phyloP scores from a whole-genome alignment of 2,329 filamentous ascomycete genomes.

The Lithohypha guttulata region DNA sequence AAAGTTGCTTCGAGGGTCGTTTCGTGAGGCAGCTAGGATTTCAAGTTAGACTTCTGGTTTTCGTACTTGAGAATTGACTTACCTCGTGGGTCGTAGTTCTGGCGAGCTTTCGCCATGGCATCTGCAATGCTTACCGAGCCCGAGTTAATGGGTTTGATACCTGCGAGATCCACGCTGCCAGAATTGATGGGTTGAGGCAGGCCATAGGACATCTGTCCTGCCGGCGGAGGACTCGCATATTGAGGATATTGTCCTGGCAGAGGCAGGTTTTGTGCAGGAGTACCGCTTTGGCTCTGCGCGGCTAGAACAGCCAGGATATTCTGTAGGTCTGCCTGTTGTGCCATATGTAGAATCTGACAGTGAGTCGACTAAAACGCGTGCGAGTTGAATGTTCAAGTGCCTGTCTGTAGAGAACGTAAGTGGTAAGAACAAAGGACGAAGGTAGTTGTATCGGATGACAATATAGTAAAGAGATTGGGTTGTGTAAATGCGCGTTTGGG shows the following conservation, averaged over 20 bases:
- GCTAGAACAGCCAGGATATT: constrained; percentile 45
- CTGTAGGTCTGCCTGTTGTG: constrained; percentile 29
- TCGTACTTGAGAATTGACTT: background rate
- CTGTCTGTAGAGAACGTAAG: too few relatives aligned
- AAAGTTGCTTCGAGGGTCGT: constrained; percentile 35
- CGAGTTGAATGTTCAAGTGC: background rate
- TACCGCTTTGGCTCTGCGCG: constrained; percentile 36
- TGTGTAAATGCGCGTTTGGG: too few relatives aligned
- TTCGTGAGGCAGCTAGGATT: constrained; percentile 10
- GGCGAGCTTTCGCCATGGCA: constrained; percentile 73
- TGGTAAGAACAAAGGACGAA: too few relatives aligned
- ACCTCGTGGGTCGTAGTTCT: constrained; percentile 44
- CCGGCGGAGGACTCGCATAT: constrained; percentile 34
- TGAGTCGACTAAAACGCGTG: background rate
- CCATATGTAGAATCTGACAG: background rate
- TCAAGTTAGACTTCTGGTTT: constrained; percentile 9
- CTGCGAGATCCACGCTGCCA: constrained; percentile 68
- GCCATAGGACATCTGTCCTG: constrained; percentile 31
- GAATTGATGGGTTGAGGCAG: constrained; percentile 39
- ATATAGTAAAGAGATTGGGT: too few relatives aligned
- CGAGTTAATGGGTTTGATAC: constrained; percentile 66
- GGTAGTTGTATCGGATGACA: too few relatives aligned
- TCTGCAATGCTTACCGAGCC: constrained; percentile 76
- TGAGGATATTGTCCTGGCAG: constrained; percentile 30
- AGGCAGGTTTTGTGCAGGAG: constrained; percentile 32